Percentiles rank a stretch among this genome's conserved stretches.
phyloP scores from a whole-genome alignment of 495 filamentous ascomycete species.

The Chaetomium cochliodes region DNA sequence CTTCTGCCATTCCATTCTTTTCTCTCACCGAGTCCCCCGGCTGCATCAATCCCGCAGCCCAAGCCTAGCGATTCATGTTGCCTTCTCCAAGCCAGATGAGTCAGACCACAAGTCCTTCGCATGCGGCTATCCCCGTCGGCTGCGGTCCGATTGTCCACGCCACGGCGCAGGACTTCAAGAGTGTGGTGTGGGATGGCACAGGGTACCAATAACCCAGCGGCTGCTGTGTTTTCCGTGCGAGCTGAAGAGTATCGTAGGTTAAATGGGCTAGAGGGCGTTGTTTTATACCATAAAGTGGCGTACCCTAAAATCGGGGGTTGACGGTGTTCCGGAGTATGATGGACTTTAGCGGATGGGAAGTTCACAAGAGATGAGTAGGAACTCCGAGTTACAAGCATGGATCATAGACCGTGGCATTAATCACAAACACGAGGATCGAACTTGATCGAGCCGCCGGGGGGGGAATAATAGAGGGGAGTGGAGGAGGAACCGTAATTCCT shows the following conservation, averaged over 20 bases:
- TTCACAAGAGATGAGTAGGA: too few species aligned
- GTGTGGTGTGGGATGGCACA: slow-evolving; percentile 29
- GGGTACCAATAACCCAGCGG: not conserved
- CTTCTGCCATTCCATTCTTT: not conserved
- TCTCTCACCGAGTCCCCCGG: not conserved
- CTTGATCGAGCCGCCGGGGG: too few species aligned
- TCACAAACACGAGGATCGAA: too few species aligned
- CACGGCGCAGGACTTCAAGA: slow-evolving; percentile 59
- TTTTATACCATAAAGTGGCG: slow-evolving; percentile 64
- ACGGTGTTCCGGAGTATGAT: too few species aligned
- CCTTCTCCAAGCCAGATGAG: slow-evolving; percentile 49
- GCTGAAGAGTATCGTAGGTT: slow-evolving; percentile 64
- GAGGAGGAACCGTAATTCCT: too few species aligned
- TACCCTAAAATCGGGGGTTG: slow-evolving; percentile 52
- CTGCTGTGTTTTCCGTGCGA: slow-evolving; percentile 58
- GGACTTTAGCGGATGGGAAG: too few species aligned
- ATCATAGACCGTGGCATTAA: too few species aligned
- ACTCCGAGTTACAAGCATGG: too few species aligned
- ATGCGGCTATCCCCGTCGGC: slow-evolving; percentile 59
- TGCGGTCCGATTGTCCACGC: slow-evolving; percentile 66
- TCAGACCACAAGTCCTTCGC: slow-evolving; percentile 52
- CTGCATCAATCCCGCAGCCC: not conserved
- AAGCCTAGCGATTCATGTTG: slow-evolving; percentile 11
- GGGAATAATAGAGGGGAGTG: too few species aligned
- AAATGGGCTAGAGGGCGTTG: slow-evolving; percentile 67